Evolutionary conservation across 495 filamentous ascomycete genomes (phyloP).

Genomic region (Podospora tetraspora): DNA sequence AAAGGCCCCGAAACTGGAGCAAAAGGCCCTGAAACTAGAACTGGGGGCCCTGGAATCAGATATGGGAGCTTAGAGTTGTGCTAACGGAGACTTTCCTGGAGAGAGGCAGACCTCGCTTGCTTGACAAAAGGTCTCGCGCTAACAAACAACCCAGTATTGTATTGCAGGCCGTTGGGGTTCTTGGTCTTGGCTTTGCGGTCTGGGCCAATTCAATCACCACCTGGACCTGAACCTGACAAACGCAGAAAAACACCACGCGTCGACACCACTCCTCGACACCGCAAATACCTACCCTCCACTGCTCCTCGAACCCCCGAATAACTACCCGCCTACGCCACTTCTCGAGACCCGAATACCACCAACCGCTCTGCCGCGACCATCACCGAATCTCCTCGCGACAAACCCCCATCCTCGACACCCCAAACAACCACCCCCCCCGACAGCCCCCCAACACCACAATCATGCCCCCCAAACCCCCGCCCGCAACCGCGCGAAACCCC

Average conservation of each 20-base stretch:
- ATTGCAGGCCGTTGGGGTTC: not conserved
- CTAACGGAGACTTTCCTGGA: too few relatives aligned
- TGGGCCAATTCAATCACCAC: too few relatives aligned
- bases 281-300: not conserved
- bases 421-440: not conserved
- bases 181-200: not conserved
- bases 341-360: not conserved
- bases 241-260: not conserved
- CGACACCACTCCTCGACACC: not conserved
- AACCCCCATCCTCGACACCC: not conserved
- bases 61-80: too few relatives aligned
- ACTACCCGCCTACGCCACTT: too few relatives aligned
- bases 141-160: too few relatives aligned
- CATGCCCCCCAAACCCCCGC: constrained; percentile 19
- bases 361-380: not conserved
- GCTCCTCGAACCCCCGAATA: too few relatives aligned
- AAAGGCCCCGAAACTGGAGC: too few relatives aligned
- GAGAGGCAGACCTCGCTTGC: too few relatives aligned
- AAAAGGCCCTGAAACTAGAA: too few relatives aligned
- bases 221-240: too few relatives aligned
- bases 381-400: not conserved
- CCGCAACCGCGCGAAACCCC: constrained; percentile 1
- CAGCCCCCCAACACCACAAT: not conserved
- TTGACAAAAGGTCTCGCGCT: too few relatives aligned
- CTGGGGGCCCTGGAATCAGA: too few relatives aligned